Evolutionary conservation across 1,284 basidiomycete genomes (phyloP), one percentile per base, ranked within the genome.

Genomic region (Calocybe gambosa): DNA sequence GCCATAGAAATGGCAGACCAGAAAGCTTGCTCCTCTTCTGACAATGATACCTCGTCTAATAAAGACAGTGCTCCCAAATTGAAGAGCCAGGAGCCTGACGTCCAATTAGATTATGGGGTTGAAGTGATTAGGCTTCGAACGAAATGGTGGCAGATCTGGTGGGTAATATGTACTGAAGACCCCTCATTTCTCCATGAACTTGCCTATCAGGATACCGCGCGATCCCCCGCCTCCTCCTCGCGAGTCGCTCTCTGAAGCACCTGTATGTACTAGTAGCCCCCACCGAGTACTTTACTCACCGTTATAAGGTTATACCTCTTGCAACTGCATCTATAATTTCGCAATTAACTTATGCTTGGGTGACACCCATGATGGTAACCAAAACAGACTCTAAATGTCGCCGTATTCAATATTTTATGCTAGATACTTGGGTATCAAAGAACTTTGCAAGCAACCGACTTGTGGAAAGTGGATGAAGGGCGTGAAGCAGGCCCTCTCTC

Each of bases 361-460:
- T 80, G 43, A 81, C 80, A 0, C 82, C 83, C 1, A 70, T 89
- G 43, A 86, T 90, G 81, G 75, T 74, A 35, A 18, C 8, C 28
- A n/a, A 13, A 13, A 15, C 3, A 20, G 15, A 16, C 33, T 18
- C 43, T 21, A 33, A 7, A 18, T 15, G 18, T 1, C 26, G 15
- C 20, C 39, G 29, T 9, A 18, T 9, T 18, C 25, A 25, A 45
- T 6, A 26, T 16, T 15, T 8, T 34, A 16, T 16, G 5, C 31
- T 16, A 77, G 72, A 67, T 71, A 3, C 66, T 82, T 16, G 80
- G 80, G 0, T 87, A 82, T 58, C 81, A 85, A 57, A 71, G 86
- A 20, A 80, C 83, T 0, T 67, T 87, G 0, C 83, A 86, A 60
- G 83, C 82, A 0, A 77, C 82, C 0, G 85, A 88, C 60, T 62